phyloP scores from a whole-genome alignment of 2,329 filamentous ascomycete genomes.

The Periconia macrospinosa region DNA sequence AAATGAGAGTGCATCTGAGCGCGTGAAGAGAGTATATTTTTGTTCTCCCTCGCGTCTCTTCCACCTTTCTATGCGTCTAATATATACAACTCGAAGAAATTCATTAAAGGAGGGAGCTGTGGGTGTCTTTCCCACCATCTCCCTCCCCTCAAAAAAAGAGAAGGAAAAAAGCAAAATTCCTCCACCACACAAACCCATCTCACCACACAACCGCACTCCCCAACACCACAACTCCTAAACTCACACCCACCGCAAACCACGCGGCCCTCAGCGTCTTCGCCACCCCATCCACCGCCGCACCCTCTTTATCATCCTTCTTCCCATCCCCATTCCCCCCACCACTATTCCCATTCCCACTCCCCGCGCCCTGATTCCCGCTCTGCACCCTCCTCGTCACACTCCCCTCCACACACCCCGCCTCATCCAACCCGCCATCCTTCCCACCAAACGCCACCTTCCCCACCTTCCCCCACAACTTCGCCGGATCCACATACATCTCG shows the following conservation, averaged over 20 bases:
- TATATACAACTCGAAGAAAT: too few species aligned
- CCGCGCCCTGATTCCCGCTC: slow-evolving; percentile 25
- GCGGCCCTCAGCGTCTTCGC: slow-evolving; percentile 3
- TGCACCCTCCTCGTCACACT: slow-evolving; percentile 32
- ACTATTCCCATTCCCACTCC: slow-evolving; percentile 3
- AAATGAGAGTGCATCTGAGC: too few species aligned
- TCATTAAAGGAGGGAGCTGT: too few species aligned
- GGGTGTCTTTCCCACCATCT: too few species aligned
- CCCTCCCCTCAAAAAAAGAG: neutral
- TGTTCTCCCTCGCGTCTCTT: too few species aligned
- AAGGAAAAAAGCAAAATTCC: slow-evolving; percentile 2
- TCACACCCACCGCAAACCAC: slow-evolving; percentile 14
- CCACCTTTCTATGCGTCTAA: too few species aligned
- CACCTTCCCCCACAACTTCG: slow-evolving; percentile 54
- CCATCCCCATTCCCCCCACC: slow-evolving; percentile 5
- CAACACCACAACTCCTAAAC: slow-evolving; percentile 10
- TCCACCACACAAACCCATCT: slow-evolving; percentile 11
- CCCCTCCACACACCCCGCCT: slow-evolving; percentile 29
- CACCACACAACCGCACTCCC: slow-evolving; percentile 4
- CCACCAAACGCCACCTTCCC: slow-evolving; percentile 30
- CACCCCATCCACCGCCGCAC: slow-evolving; percentile 12
- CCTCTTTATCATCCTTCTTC: slow-evolving; percentile 1
- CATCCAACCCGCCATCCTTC: slow-evolving; percentile 29
- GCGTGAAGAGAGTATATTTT: too few species aligned
- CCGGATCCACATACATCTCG: slow-evolving; percentile 55